phyloP scores from a whole-genome alignment of 257 asterid species.

The Capsicum pubescens region DNA sequence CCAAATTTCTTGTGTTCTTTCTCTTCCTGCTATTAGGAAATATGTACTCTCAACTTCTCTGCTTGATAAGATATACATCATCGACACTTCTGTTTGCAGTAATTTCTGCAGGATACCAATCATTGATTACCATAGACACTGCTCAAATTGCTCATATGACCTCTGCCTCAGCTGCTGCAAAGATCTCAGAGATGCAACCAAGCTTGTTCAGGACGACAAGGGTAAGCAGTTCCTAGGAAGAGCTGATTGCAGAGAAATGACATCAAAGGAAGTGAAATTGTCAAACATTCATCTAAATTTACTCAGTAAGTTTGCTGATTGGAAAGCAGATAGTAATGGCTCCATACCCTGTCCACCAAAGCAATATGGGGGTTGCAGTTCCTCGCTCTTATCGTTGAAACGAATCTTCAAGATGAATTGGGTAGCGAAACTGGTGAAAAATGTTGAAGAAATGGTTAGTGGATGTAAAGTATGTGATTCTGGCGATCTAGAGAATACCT shows the following conservation, averaged over 20 bases:
- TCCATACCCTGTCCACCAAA: conserved; percentile 80
- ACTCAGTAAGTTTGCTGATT: conserved; percentile 49
- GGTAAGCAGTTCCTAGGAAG: conserved; percentile 39
- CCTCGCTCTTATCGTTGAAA: conserved; percentile 62
- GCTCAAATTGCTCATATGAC: conserved; percentile 93
- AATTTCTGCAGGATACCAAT: conserved; percentile 95
- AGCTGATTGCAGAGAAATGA: conserved; percentile 44
- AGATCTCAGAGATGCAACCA: conserved; percentile 74
- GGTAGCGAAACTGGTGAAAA: conserved; percentile 92
- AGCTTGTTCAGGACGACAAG: conserved; percentile 46
- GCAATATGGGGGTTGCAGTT: conserved; percentile 83
- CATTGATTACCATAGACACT: conserved; percentile 94
- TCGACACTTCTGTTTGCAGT: conserved; percentile 51
- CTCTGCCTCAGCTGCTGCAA: conserved; percentile 98
- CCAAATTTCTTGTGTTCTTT: not conserved
- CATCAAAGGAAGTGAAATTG: conserved; percentile 44
- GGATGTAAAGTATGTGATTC: conserved; percentile 67
- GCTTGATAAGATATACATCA: not conserved
- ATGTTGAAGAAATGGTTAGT: conserved; percentile 94
- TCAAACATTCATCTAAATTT: conserved; percentile 53
- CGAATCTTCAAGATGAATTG: conserved; percentile 99
- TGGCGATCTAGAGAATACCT: conserved; percentile 47
- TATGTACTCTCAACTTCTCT: not conserved
- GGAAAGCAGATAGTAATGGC: conserved; percentile 79
- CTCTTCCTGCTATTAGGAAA: not conserved